These are phyloP conservation scores for Arxiozyma slooffiae DNA, from an alignment of 1,139 yeast species.

Conservation along the genomic window DNA sequence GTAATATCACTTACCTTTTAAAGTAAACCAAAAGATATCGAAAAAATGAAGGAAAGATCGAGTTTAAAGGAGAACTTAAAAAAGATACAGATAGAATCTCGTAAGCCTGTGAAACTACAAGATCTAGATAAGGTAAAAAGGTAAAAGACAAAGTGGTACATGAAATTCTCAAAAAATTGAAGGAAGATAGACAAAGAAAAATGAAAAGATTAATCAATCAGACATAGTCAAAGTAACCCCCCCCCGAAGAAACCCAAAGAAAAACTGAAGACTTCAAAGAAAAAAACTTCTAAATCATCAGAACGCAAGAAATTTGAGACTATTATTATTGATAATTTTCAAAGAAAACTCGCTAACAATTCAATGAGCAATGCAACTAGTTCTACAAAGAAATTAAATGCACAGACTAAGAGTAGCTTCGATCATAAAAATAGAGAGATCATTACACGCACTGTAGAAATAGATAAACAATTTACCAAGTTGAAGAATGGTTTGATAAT, in stretches of 20 bases:
- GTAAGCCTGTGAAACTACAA: neutral
- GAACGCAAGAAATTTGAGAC: constrained; percentile 14
- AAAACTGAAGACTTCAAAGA: neutral
- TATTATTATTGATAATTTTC: constrained; percentile 45
- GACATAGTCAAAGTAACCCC: neutral
- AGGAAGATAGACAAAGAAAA: neutral
- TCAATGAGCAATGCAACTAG: neutral
- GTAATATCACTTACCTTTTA: constrained; percentile 58
- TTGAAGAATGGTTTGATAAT: neutral
- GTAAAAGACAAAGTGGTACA: neutral
- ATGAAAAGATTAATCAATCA: neutral
- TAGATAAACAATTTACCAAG: constrained; percentile 2
- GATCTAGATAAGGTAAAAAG: neutral
- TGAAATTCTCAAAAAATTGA: neutral
- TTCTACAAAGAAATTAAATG: neutral
- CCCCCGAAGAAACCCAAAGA: neutral
- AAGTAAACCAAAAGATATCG: constrained; percentile 12
- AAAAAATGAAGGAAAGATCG: neutral
- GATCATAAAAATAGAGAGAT: constrained; percentile 9
- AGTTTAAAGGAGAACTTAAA: neutral
- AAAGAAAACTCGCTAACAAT: constrained; percentile 35
- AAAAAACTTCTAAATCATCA: neutral
- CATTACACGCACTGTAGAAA: constrained; percentile 7
- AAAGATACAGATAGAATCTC: neutral
- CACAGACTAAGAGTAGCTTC: neutral